Base-by-base conservation (phyloP, 805 yeast species). In the Nematodospora valgi region DNA sequence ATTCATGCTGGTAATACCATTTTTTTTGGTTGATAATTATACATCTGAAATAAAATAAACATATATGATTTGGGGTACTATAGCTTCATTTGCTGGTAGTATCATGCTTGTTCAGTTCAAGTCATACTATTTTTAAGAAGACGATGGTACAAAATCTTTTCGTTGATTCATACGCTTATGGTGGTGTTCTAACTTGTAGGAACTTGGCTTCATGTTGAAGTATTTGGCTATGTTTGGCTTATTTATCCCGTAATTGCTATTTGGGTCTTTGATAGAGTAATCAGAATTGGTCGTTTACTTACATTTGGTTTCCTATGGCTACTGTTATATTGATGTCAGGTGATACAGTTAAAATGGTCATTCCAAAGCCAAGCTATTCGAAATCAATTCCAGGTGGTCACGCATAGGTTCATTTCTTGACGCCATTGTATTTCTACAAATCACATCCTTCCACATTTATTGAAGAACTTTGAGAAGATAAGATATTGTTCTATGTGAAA, bases 171-270 rank as follows among this genome's bases (percentile, higher is more conserved):
- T 37, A 60, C 64, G 12, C 30, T 51, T 49, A 47, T 43, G 62
- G 75, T 63, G 37, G 69, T 32, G 32, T 56, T 38, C 37, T 62
- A 49, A 63, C 61, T 48, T 68, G 76, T 34, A 48, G 80, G 76
- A 49, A 68, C 45, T 35, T 63, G 62, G 76, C 56, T 52, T 44
- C 70, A 39, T 68, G 64, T 69, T 29, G 50, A 54, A 35, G 55
- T 41, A 32, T 54, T 59, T 48, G 72, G 46, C 0, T 64, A 58
- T 32, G 49, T 49, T 14, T 46, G 50, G 44, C 50, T 60, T 33
- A 44, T 50, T 37, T 62, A 58, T 39, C 59, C 67, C 8, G 32
- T 56, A 3, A 40, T 50, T 26, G 68, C 69, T 1, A 45, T 62
- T 8, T 65, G 72, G 72, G 49, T 45, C 0, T 51, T 63, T 30